Evolutionary conservation across 163 green algal species (phyloP).

Genomic region (Chlorella variabilis): DNA sequence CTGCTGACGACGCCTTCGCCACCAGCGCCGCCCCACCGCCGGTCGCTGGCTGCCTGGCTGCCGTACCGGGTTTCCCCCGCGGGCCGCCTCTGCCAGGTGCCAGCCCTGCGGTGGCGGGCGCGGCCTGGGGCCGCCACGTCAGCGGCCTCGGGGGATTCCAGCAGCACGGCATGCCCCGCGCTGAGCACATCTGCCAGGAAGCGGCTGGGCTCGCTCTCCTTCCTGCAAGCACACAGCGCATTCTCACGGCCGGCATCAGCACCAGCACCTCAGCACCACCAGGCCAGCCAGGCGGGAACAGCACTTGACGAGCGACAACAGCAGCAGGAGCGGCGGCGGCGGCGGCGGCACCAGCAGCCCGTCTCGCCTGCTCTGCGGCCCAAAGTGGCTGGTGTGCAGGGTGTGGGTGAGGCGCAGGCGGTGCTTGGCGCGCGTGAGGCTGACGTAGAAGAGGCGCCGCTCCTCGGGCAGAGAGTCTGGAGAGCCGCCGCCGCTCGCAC

Average conservation of each 20-base stretch:
- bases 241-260: too few relatives aligned
- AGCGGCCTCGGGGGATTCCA: too few relatives aligned
- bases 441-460: slow-evolving; percentile 38
- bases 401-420: slow-evolving; percentile 34
- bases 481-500: not conserved
- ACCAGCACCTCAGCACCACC: too few relatives aligned
- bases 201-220: not conserved
- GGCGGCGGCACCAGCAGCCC: too few relatives aligned
- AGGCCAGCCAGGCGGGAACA: not conserved
- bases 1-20: not conserved
- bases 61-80: not conserved
- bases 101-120: too few relatives aligned
- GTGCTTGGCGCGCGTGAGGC: slow-evolving; percentile 46
- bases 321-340: too few relatives aligned
- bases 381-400: not conserved
- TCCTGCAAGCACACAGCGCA: not conserved
- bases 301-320: not conserved
- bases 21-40: too few relatives aligned
- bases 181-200: slow-evolving; percentile 1
- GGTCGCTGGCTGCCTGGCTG: not conserved
- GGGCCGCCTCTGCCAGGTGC: too few relatives aligned
- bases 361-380: not conserved
- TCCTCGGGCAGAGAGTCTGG: not conserved
- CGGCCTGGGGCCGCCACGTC: not conserved
- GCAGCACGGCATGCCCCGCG: slow-evolving; percentile 14